These are phyloP conservation scores for Mycena epipterygia DNA, from an alignment of 768 basidiomycete genomes.

Conservation along the genomic window DNA sequence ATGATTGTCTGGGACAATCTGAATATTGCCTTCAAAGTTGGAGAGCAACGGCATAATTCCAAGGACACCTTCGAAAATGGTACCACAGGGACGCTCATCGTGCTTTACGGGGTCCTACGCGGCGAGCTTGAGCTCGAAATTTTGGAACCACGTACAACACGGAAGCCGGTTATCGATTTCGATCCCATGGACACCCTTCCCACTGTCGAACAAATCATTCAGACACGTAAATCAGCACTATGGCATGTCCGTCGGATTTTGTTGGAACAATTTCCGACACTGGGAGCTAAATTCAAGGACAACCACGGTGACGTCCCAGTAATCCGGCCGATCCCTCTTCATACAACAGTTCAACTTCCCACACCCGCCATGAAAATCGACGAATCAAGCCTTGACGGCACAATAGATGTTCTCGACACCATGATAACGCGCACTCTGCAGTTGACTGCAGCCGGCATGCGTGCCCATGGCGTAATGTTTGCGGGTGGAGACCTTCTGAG, in stretches of 20 bases:
- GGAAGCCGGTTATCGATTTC: constrained; percentile 22
- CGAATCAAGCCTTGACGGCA: constrained; percentile 23
- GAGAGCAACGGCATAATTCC: constrained; percentile 38
- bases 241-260: constrained; percentile 6
- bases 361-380: neutral
- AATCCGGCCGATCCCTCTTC: constrained; percentile 24
- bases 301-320: constrained; percentile 12
- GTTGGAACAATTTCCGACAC: neutral
- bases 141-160: constrained; percentile 26
- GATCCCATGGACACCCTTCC: neutral
- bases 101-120: neutral
- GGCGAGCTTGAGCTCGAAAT: constrained; percentile 19
- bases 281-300: neutral
- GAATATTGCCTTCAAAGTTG: constrained; percentile 43
- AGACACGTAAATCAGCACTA: neutral
- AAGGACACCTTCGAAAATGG: constrained; percentile 48
- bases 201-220: neutral
- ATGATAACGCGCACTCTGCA: constrained; percentile 6
- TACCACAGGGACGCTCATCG: constrained; percentile 37
- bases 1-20: constrained; percentile 41
- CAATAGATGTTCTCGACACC: constrained; percentile 24
- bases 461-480: constrained; percentile 30
- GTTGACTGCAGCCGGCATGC: constrained; percentile 14
- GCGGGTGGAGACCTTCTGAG: constrained; percentile 25
- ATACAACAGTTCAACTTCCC: constrained; percentile 34